phyloP scores from a whole-genome alignment of 2,329 filamentous ascomycete species.

The Colletotrichum filicis region DNA sequence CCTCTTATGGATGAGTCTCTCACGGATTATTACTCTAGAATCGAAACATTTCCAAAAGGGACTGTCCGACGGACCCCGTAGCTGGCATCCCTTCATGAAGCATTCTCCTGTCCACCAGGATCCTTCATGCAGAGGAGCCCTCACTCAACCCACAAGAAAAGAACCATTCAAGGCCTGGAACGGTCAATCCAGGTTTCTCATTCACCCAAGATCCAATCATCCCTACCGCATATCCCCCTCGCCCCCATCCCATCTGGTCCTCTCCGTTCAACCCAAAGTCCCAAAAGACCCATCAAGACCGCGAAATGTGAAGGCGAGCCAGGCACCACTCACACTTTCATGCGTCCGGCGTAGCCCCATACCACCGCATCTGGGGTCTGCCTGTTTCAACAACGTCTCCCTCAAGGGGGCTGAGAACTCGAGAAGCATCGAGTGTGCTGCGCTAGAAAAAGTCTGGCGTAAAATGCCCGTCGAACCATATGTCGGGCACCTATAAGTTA shows the following conservation, averaged over 20 bases:
- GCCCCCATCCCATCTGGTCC: neutral
- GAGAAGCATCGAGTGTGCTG: neutral
- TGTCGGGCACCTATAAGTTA: slow-evolving; percentile 18
- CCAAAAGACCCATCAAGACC: neutral
- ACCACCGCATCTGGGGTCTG: slow-evolving; percentile 13
- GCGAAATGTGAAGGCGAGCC: slow-evolving; percentile 6
- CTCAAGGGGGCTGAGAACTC: neutral
- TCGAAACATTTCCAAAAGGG: neutral
- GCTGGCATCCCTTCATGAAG: slow-evolving; percentile 8
- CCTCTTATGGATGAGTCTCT: neutral
- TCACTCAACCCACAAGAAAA: neutral
- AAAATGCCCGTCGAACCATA: slow-evolving; percentile 34
- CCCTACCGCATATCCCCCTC: slow-evolving; percentile 22
- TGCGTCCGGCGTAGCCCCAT: slow-evolving; percentile 8
- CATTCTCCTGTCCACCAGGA: slow-evolving; percentile 4
- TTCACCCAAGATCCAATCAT: neutral
- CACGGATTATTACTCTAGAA: no score
- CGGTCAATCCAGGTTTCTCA: neutral
- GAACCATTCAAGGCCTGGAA: neutral
- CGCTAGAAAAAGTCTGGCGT: neutral
- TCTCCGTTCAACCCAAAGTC: neutral
- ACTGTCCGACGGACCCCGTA: neutral
- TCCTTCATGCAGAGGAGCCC: slow-evolving; percentile 19
- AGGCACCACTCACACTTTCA: slow-evolving; percentile 32
- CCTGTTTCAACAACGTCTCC: slow-evolving; percentile 13